A percentile compares a stretch with the other conserved stretches of the same genome.
These are phyloP conservation scores for Hanseniaspora clermontiae DNA, from an alignment of 805 yeast species.

Conservation along the genomic window DNA sequence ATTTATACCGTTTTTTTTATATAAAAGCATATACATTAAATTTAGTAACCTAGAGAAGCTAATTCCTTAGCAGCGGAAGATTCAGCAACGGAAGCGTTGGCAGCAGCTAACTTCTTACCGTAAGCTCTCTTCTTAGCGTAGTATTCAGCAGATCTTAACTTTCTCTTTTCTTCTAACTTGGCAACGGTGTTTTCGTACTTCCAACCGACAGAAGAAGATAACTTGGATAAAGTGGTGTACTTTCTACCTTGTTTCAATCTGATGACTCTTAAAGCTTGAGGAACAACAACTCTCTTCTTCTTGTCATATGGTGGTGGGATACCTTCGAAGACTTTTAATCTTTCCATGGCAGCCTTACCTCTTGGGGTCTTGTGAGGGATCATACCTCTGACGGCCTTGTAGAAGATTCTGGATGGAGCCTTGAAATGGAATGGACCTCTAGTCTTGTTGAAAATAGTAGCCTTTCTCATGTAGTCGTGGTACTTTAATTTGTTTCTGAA, in stretches of 20 bases:
- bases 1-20: background rate
- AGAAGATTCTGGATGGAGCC: slow-evolving; percentile 99
- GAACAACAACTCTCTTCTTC: slow-evolving; percentile 99
- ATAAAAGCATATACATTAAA: slow-evolving; percentile 14
- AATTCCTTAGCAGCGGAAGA: slow-evolving; percentile 85
- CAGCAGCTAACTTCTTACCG: slow-evolving; percentile 80
- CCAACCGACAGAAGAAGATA: slow-evolving; percentile 97
- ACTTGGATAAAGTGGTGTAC: slow-evolving; percentile 95
- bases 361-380: slow-evolving; percentile 99
- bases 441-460: slow-evolving; percentile 95
- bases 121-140: slow-evolving; percentile 97
- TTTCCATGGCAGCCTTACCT: slow-evolving; percentile 99
- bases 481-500: slow-evolving; percentile 99
- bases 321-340: slow-evolving; percentile 99
- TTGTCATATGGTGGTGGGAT: slow-evolving; percentile 99
- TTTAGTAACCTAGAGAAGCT: slow-evolving; percentile 95
- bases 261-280: slow-evolving; percentile 97
- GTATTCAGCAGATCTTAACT: slow-evolving; percentile 97
- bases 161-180: slow-evolving; percentile 97
- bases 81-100: slow-evolving; percentile 75
- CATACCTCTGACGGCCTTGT: slow-evolving; percentile 99
- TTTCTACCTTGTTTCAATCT: slow-evolving; percentile 99
- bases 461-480: slow-evolving; percentile 99
- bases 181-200: slow-evolving; percentile 97
- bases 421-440: slow-evolving; percentile 99